Evolutionary conservation across 768 basidiomycete genomes (phyloP), one percentile per base, ranked within the genome.

Genomic region (Kwoniella pini): DNA sequence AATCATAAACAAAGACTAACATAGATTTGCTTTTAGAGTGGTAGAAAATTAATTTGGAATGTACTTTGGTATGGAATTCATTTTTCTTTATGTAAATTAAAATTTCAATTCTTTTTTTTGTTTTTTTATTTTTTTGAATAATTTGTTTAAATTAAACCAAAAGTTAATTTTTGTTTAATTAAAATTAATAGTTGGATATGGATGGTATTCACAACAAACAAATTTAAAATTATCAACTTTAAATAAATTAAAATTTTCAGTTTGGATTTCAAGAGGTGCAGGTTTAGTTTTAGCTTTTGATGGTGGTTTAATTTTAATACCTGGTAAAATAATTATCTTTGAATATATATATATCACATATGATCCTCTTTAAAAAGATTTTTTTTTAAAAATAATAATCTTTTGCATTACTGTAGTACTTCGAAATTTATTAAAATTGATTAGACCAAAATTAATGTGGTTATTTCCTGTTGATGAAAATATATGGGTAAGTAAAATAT

Each of bases 391-490:
- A n/a, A n/a, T n/a, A 15, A 36, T 36, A 15, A 36, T 7, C 33
- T 38, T 22, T 22, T 40, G 57, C 65, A 36, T 15, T 27, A 7
- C 39, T 6, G 31, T 53, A 79, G 79, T 95, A 86, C 77, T 94
- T 58, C 88, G 92, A 73, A 94, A 94, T 76, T 80, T 91, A 73
- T 85, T 95, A 76, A 88, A 89, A 60, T 79, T 90, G 64, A 80
- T 94, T 65, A 88, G 93, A 33, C 93, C 92, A 19, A 85, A 82
- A 67, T 72, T 95, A 45, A 79, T 85, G n/a, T 88, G 88, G 85
- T 80, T 89, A 57, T 87, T 95, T 82, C 92, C 92, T 15, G 88
- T 89, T 60, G 93, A 97, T 77, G 92, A 95, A 81, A 91, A 90
- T 68, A 88, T 95, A 72, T 94, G 92, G 93, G 69, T 92, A 89